phyloP scores from a whole-genome alignment of 208 protist genomes.

The Acanthamoeba polyphaga region DNA sequence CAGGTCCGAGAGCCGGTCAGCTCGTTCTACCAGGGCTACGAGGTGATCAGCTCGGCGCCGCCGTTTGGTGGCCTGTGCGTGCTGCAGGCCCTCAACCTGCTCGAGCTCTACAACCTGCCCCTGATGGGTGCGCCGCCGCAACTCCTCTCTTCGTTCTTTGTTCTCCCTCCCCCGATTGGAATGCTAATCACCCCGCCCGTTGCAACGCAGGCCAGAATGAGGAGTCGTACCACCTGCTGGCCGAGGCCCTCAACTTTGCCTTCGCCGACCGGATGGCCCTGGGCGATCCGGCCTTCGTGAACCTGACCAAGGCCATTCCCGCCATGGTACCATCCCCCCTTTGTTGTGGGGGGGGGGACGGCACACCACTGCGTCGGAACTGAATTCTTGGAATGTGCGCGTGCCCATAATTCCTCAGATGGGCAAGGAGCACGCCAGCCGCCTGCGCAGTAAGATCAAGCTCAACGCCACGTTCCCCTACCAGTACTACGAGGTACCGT shows the following conservation, averaged over 20 bases:
- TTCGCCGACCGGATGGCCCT: constrained; percentile 79
- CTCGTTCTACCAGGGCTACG: constrained; percentile 58
- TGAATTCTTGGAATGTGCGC: too few species aligned
- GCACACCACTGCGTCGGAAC: too few species aligned
- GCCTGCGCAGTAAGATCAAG: constrained; percentile 29
- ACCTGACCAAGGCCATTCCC: constrained; percentile 51
- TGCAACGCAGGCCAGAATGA: neutral
- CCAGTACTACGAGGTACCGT: constrained; percentile 57
- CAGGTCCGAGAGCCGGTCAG: constrained; percentile 31
- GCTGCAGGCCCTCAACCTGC: constrained; percentile 78
- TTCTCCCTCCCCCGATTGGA: neutral
- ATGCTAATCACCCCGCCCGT: too few species aligned
- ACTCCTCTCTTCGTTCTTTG: neutral
- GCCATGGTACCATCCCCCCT: neutral
- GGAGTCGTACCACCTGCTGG: constrained; percentile 39
- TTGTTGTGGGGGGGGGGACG: too few species aligned
- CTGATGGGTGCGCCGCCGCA: neutral
- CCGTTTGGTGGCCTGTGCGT: constrained; percentile 75
- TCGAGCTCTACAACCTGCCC: constrained; percentile 51
- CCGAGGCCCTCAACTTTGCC: constrained; percentile 84
- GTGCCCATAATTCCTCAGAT: neutral
- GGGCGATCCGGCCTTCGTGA: constrained; percentile 78
- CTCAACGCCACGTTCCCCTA: constrained; percentile 65
- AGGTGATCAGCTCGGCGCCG: constrained; percentile 76
- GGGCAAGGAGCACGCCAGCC: neutral